These are phyloP conservation scores for Epichloe coenophiala DNA, from an alignment of 2,329 filamentous ascomycete species.

Conservation along the genomic window DNA sequence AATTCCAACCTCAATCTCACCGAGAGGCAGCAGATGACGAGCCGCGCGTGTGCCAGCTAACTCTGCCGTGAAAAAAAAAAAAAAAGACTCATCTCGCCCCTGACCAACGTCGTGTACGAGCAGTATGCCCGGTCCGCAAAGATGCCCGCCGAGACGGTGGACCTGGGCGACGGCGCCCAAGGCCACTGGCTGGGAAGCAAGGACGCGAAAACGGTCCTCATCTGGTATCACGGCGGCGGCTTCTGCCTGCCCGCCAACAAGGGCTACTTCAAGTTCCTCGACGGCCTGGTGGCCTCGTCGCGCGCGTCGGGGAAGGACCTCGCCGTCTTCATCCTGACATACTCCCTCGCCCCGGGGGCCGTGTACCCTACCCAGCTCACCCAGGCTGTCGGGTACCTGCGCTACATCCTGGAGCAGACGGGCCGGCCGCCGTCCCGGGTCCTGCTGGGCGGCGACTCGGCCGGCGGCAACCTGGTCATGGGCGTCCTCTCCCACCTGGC, in stretches of 20 bases:
- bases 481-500: constrained; percentile 12
- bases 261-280: constrained; percentile 10
- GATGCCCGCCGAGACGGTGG: constrained; percentile 8
- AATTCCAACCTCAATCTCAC: not conserved
- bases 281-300: constrained; percentile 7
- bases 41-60: not conserved
- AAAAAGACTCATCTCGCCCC: constrained; percentile 8
- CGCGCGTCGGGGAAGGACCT: constrained; percentile 6
- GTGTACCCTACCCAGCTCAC: constrained; percentile 12
- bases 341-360: constrained; percentile 10
- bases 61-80: not conserved
- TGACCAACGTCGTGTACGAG: constrained; percentile 9
- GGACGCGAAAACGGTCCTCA: constrained; percentile 9
- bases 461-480: constrained; percentile 10
- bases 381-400: constrained; percentile 10
- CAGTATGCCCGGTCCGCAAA: constrained; percentile 7
- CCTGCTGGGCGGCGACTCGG: constrained; percentile 11
- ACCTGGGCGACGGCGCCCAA: constrained; percentile 7
- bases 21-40: not conserved
- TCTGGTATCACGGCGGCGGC: constrained; percentile 14
- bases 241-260: constrained; percentile 11
- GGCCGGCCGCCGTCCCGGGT: constrained; percentile 6
- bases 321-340: constrained; percentile 10
- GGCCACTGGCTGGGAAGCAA: constrained; percentile 12
- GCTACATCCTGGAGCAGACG: constrained; percentile 8